Conservation (phyloP, 345 rosid genomes). For the Populus simonii region DNA sequence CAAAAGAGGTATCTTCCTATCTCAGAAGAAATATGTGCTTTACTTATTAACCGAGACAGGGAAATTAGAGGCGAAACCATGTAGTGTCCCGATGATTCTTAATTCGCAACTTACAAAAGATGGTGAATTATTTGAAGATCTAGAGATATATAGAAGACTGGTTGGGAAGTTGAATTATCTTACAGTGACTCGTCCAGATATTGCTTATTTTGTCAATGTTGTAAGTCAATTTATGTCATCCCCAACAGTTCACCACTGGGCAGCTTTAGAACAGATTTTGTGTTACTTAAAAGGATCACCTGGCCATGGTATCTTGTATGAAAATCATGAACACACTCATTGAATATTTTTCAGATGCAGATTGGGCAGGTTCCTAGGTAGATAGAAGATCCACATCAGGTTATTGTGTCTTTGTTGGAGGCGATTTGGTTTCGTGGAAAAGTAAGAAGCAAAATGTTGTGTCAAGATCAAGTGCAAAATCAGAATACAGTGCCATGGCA, state of each 20-base stretch:
- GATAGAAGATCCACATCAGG: neutral
- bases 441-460: neutral
- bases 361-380: neutral
- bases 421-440: neutral
- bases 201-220: neutral
- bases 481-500: neutral
- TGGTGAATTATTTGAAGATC: constrained; percentile 1
- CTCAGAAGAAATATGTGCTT: neutral
- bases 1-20: neutral
- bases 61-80: neutral
- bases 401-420: constrained; percentile 2
- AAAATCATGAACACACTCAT: neutral
- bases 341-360: neutral
- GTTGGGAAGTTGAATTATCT: neutral
- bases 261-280: neutral
- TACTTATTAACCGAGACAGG: neutral
- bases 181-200: neutral
- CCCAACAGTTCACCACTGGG: neutral
- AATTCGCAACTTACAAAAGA: neutral
- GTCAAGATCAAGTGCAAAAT: neutral
- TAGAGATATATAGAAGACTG: neutral
- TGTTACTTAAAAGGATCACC: neutral
- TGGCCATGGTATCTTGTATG: neutral
- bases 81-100: neutral
- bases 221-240: neutral